Evolutionary conservation across 2,329 filamentous ascomycete genomes (phyloP), one percentile per base, ranked within the genome.

Genomic region (Microascus cirrosus): DNA sequence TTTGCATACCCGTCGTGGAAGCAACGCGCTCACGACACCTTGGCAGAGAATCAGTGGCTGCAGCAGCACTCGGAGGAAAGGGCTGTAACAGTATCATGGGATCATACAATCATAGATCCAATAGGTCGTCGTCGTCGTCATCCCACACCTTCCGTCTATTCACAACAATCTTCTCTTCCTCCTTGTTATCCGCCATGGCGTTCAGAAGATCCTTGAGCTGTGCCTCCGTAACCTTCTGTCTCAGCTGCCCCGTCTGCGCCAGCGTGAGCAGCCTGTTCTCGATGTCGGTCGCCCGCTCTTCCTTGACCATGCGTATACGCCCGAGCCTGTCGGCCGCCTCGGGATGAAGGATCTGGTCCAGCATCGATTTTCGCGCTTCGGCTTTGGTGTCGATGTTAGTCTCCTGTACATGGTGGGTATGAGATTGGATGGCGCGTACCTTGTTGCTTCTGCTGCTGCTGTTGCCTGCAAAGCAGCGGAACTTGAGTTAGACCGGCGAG

Each of bases 261-360:
- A 99, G 82, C 84, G 87, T 91, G 71, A 99, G 92, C 59, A 99
- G 82, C 55, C 93, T 77, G 78, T 95, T 92, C 77, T 99, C 94
- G 59, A 99, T 84, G 67, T 96, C 91, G 61, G 81, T 82, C 39
- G 94, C 94, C 66, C 94, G 89, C 65, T 87, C 86, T 70, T 92
- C 90, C 75, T 97, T 97, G 68, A 99, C 94, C 60, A 99, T 85
- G 36, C 93, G 87, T 74, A 99, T 97, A 63, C 94, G 90, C 59
- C 90, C 90, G 1, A 99, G 82, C 15, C 94, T 89, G 75, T 99
- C 94, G 60, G 90, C 89, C 20, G 94, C 94, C 68, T 93, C 90
- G 63, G 94, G 94, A 66, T 92, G 86, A 61, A 99, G 89, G 76
- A 99, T 97, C 73, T 97, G 94, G 65, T 82, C 83, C 61, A 99